Conservation (phyloP, 1,284 basidiomycete genomes). For the Naganishia sp. region DNA sequence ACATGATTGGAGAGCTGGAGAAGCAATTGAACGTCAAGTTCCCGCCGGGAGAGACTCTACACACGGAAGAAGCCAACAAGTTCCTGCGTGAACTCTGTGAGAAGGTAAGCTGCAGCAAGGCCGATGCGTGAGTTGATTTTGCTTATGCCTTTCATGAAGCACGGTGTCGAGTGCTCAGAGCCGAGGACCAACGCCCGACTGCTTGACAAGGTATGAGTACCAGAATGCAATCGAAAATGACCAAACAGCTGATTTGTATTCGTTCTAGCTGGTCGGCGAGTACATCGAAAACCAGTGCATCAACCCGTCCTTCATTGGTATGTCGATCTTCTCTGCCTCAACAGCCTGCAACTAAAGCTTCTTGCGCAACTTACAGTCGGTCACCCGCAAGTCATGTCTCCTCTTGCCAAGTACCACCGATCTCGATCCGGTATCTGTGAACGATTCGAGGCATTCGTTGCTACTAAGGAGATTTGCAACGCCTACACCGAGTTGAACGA, state of each 20-base stretch:
- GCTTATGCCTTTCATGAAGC: constrained; percentile 51
- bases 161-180: constrained; percentile 96
- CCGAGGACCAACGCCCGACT: constrained; percentile 94
- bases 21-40: constrained; percentile 90
- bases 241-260: not conserved
- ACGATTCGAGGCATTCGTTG: constrained; percentile 98
- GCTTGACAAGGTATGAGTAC: constrained; percentile 76
- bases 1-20: constrained; percentile 97
- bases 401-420: constrained; percentile 94
- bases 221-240: not conserved
- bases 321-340: constrained; percentile 33
- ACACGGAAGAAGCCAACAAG: constrained; percentile 83
- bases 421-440: constrained; percentile 92
- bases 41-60: constrained; percentile 87
- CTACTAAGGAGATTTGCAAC: constrained; percentile 97
- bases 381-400: constrained; percentile 99
- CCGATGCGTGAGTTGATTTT: not conserved
- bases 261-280: constrained; percentile 82
- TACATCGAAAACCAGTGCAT: constrained; percentile 97
- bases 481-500: constrained; percentile 99
- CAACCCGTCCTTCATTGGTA: constrained; percentile 92
- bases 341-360: not conserved
- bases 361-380: constrained; percentile 63
- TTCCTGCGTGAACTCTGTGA: constrained; percentile 82
- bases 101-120: constrained; percentile 61